A percentile compares a stretch with the other conserved stretches of the same genome.
These are phyloP conservation scores for Wallacemonas rigidus DNA, from an alignment of 208 protist species.

Conservation along the genomic window DNA sequence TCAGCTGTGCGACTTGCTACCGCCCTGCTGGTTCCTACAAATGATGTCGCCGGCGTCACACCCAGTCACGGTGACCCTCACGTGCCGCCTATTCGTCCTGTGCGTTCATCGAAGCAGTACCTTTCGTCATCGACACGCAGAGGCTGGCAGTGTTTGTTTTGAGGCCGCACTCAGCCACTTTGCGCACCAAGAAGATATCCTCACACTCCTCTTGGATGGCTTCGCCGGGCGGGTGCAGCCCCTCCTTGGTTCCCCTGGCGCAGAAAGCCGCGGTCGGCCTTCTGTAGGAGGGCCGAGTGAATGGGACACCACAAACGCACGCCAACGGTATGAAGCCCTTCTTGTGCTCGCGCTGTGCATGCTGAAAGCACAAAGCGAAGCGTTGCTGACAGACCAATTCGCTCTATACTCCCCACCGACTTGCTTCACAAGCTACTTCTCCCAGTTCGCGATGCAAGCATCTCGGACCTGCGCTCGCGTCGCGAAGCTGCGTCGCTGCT, in stretches of 20 bases:
- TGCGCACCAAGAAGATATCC: slow-evolving; percentile 56
- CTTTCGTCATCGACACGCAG: slow-evolving; percentile 39
- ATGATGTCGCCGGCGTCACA: slow-evolving; percentile 45
- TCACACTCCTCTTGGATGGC: slow-evolving; percentile 46
- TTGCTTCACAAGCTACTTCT: not conserved
- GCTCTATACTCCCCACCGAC: not conserved
- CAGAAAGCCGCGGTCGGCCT: not conserved
- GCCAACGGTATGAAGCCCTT: slow-evolving; percentile 11
- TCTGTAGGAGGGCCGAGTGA: not conserved
- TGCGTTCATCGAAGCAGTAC: slow-evolving; percentile 39
- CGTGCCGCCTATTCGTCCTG: slow-evolving; percentile 57
- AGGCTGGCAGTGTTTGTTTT: slow-evolving; percentile 27
- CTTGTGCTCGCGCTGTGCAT: slow-evolving; percentile 32
- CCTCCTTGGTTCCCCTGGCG: slow-evolving; percentile 15
- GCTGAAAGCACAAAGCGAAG: slow-evolving; percentile 32
- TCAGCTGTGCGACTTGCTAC: slow-evolving; percentile 33
- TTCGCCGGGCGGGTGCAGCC: slow-evolving; percentile 42
- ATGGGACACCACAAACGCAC: not conserved
- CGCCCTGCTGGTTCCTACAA: slow-evolving; percentile 57
- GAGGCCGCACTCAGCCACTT: slow-evolving; percentile 36
- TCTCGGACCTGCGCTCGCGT: slow-evolving; percentile 3
- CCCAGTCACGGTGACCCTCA: slow-evolving; percentile 50
- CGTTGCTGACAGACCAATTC: slow-evolving; percentile 29
- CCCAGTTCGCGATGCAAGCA: slow-evolving; percentile 1
- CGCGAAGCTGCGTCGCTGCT: slow-evolving; percentile 13